Conservation (phyloP, 805 yeast genomes). For the Maudiozyma pseudohumilis region DNA sequence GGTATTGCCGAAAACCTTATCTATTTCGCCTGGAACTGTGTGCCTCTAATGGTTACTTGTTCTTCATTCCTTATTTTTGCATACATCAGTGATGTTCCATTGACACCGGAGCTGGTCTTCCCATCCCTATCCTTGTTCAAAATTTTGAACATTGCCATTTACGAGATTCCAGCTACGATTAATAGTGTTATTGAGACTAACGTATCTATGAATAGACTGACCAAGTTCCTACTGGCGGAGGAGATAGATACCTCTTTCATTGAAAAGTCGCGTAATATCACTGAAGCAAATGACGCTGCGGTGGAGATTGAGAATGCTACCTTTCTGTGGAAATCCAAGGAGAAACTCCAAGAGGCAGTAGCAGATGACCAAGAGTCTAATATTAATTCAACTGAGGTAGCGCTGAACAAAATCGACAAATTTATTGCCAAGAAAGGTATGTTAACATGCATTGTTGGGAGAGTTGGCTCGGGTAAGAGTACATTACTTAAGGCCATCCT, state of each 20-base stretch:
- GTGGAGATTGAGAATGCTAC: conserved; percentile 40
- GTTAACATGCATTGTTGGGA: conserved; percentile 52
- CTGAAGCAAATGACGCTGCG: conserved; percentile 18
- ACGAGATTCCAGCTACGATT: conserved; percentile 47
- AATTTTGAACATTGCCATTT: conserved; percentile 48
- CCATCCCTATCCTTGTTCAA: conserved; percentile 57
- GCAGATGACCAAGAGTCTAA: conserved; percentile 35
- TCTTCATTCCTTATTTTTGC: conserved; percentile 50
- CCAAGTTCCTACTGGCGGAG: conserved; percentile 38
- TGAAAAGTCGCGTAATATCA: conserved; percentile 16
- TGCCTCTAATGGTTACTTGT: conserved; percentile 56
- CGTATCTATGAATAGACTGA: conserved; percentile 48
- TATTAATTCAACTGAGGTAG: conserved; percentile 37
- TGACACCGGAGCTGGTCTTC: conserved; percentile 59
- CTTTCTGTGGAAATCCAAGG: conserved; percentile 40
- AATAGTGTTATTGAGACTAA: conserved; percentile 49
- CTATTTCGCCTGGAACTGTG: conserved; percentile 51
- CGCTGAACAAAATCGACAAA: conserved; percentile 37
- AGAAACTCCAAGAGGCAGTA: conserved; percentile 10
- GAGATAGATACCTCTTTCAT: conserved; percentile 36
- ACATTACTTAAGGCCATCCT: conserved; percentile 44
- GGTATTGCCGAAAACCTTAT: conserved; percentile 39
- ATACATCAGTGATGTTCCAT: conserved; percentile 35
- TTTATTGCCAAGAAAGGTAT: conserved; percentile 44
- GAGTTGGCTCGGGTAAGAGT: conserved; percentile 62